Base-by-base conservation (phyloP, 2,329 filamentous ascomycete genomes). In the Colletotrichum lentis region DNA sequence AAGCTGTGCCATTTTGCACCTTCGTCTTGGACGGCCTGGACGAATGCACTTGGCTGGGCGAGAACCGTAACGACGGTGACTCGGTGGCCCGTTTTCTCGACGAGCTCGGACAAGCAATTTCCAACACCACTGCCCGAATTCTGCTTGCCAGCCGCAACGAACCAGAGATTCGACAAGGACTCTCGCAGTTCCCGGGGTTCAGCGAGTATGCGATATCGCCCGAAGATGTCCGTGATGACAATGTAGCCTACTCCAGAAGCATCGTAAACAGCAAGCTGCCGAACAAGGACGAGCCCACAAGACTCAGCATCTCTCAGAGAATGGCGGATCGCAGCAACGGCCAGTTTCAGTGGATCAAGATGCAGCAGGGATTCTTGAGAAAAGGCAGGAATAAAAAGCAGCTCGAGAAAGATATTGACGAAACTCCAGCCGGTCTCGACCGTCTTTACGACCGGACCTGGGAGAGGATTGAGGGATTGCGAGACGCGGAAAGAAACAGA, bases 1-100 rank as follows among this genome's bases (percentile, higher is more conserved):
- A 56, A 0, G 27, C 24, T 1, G 39, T 74, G 4, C 72, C 74
- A 0, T 46, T 27, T 0, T 76, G 71, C 3, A 64, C 56, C 0
- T 72, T 79, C 6, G 37, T 78, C 0, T 35, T 77, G 0, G 78
- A 80, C 43, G 77, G 79, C 0, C 67, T 80, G 12, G 78, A 80
- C 16, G 78, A 80, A 62, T 80, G 75, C 3, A 62, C 62, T 5
- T 69, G n/a, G 46, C 31, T 41, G 18, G 44, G 22, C 1, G 14
- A 50, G 11, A 16, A 2, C 8, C 35, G 11, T 0, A 31, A 24
- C 0, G 20, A 49, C 24, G 39, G 12, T 2, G 31, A 55, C 12
- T 71, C 71, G 0, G 58, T 74, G 1, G 12, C 57, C 0, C 35
- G 35, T 0, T 76, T 78, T 46, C 41, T 78, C 2, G 24, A 61